Percentiles rank a stretch among this genome's conserved stretches.
These are phyloP conservation scores for Phytophthora pluvialis DNA, from an alignment of 352 stramenopile species.

Conservation along the genomic window DNA sequence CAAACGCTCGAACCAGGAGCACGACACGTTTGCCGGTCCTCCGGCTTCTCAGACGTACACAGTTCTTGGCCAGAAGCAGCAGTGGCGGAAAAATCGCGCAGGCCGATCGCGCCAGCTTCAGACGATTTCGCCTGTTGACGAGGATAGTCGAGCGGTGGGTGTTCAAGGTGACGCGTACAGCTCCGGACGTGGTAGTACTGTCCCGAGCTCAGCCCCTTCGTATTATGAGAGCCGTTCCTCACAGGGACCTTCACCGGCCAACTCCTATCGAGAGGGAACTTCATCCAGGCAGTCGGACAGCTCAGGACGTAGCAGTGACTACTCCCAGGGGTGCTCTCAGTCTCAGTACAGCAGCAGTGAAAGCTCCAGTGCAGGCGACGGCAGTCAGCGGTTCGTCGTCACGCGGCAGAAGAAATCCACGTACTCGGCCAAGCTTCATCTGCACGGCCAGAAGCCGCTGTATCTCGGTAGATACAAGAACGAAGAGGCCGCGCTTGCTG, in stretches of 20 bases:
- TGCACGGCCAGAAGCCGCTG: conserved; percentile 68
- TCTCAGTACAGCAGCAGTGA: conserved; percentile 31
- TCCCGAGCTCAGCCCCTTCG: conserved; percentile 19
- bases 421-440: conserved; percentile 63
- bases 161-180: conserved; percentile 18
- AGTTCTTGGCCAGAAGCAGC: conserved; percentile 68
- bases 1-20: conserved; percentile 49
- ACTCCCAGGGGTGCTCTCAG: conserved; percentile 10
- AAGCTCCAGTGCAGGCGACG: conserved; percentile 14
- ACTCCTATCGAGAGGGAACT: conserved; percentile 20
- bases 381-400: conserved; percentile 46
- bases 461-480: conserved; percentile 75
- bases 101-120: conserved; percentile 40
- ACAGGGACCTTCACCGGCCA: conserved; percentile 3
- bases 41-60: conserved; percentile 44
- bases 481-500: conserved; percentile 61
- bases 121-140: conserved; percentile 53
- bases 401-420: conserved; percentile 67
- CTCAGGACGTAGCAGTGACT: conserved; percentile 26
- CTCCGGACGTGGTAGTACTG: conserved; percentile 21
- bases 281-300: conserved; percentile 22
- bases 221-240: conserved; percentile 20
- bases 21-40: conserved; percentile 14
- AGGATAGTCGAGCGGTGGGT: conserved; percentile 26
- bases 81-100: conserved; percentile 58